Evolutionary conservation across 495 filamentous ascomycete species (phyloP).

Genomic region (Podospora fimiseda): DNA sequence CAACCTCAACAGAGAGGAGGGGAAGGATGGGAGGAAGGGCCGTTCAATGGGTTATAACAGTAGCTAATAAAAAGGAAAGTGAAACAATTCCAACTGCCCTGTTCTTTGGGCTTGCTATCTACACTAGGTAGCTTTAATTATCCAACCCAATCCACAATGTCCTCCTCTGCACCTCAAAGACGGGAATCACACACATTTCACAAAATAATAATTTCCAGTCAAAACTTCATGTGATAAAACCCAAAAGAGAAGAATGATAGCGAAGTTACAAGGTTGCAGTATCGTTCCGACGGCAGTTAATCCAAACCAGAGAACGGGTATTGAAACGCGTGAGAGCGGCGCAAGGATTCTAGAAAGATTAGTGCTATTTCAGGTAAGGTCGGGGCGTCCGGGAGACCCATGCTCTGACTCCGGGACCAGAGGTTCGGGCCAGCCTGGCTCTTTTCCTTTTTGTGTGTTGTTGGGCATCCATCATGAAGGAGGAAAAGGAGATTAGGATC

Average conservation of each 20-base stretch:
- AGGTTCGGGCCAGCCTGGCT: conserved; percentile 4
- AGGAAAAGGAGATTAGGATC: background rate
- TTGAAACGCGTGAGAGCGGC: conserved; percentile 2
- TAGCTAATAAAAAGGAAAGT: background rate
- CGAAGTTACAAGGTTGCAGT: conserved; percentile 9
- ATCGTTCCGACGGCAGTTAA: conserved; percentile 2
- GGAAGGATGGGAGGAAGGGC: background rate
- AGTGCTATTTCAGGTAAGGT: conserved; percentile 14
- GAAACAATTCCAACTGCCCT: background rate
- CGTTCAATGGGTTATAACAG: background rate
- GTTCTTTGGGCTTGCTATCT: background rate
- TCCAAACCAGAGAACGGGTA: background rate
- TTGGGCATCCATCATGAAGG: too few species aligned
- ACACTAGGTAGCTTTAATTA: background rate
- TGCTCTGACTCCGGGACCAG: conserved; percentile 5
- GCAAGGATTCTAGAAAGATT: conserved; percentile 13
- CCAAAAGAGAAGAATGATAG: background rate
- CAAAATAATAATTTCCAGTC: background rate
- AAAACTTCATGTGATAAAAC: background rate
- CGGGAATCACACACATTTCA: background rate
- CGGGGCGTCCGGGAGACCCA: conserved; percentile 8
- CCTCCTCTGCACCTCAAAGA: background rate
- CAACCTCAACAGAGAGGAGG: background rate
- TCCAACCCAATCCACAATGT: background rate
- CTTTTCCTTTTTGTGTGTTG: too few species aligned